Percentiles rank a stretch among this genome's conserved stretches.
phyloP scores from a whole-genome alignment of 2,329 filamentous ascomycete genomes.

The Fusarium austroafricanum region DNA sequence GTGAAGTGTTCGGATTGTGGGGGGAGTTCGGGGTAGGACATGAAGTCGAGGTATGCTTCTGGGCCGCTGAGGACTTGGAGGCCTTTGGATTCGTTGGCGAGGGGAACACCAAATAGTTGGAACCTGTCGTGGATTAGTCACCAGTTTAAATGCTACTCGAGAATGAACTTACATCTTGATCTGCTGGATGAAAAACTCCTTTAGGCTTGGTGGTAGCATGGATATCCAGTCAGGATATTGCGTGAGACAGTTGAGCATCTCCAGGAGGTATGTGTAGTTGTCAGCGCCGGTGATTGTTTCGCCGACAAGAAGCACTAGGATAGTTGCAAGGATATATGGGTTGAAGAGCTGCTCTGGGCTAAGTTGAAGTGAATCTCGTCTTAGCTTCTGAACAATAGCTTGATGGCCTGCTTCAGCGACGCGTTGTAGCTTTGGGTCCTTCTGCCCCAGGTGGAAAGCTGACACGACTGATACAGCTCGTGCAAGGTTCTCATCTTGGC shows the following conservation, averaged over 20 bases:
- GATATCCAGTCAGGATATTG: constrained; percentile 36
- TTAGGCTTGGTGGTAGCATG: constrained; percentile 27
- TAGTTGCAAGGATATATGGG: constrained; percentile 52
- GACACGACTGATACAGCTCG: constrained; percentile 54
- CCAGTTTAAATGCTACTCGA: accelerated
- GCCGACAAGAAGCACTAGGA: constrained; percentile 54
- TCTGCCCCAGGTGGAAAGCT: constrained; percentile 53
- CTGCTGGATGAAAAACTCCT: constrained; percentile 49
- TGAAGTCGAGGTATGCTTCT: constrained; percentile 46
- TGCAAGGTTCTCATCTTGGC: constrained; percentile 50
- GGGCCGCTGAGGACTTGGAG: constrained; percentile 36
- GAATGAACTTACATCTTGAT: constrained; percentile 45
- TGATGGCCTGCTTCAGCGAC: constrained; percentile 51
- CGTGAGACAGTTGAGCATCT: constrained; percentile 51
- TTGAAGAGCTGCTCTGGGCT: constrained; percentile 50
- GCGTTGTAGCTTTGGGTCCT: constrained; percentile 46
- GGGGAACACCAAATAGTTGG: constrained; percentile 47
- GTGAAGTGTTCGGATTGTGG: constrained; percentile 34
- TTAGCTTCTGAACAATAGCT: constrained; percentile 52
- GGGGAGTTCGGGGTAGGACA: constrained; percentile 38
- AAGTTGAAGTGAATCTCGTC: constrained; percentile 47
- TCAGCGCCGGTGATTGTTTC: constrained; percentile 56
- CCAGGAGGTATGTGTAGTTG: constrained; percentile 52
- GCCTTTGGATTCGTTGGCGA: constrained; percentile 46
- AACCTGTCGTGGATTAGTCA: constrained; percentile 37